Evolutionary conservation across 73 alveolate genomes (phyloP), one percentile per base, ranked within the genome.

Genomic region (Paramecium caudatum): DNA sequence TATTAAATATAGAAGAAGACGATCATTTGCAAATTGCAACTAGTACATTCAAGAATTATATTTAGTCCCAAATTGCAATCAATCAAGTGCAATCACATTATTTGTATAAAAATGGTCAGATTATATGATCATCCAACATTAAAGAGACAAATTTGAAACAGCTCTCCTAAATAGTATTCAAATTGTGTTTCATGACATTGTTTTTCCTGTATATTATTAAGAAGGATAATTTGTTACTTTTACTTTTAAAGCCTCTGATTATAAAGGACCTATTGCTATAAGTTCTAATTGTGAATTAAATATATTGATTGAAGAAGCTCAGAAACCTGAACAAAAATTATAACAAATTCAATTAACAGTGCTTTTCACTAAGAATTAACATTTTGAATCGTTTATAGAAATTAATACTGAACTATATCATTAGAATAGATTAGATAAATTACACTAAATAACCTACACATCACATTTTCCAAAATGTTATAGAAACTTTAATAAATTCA

Each of bases 81-180:
- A 30, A 30, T 25, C 47, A 1, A 33, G n/a, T 63, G 48, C 46
- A 13, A 27, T 63, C 4, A 63, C 82, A 19, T n/a, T 70, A 13
- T 70, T 37, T 70, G 87, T 70, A 37, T 10, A 70, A 70, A 39
- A 70, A 39, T 39, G 61, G 87, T 39, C 61, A 36, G 87, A 70
- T 39, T 70, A 70, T 19, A 36, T 70, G 63, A 36, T 70, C 7
- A 65, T 70, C 39, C 27, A 70, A 70, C 87, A 70, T 39, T 36
- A 21, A 17, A 70, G 30, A 46, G 61, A 70, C 15, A 19, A 70
- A 21, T 39, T 70, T 39, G 87, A 70, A 36, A 17, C 6, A 33
- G 9, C 17, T 10, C 63, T 70, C 21, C 61, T 70, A 13, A 70
- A 70, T 37, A 70, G 39, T 70, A 70, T 70, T 15, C 39, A 70